Conservation (phyloP, 2,329 filamentous ascomycete species). For the Lasiodiplodia hormozganensis region DNA sequence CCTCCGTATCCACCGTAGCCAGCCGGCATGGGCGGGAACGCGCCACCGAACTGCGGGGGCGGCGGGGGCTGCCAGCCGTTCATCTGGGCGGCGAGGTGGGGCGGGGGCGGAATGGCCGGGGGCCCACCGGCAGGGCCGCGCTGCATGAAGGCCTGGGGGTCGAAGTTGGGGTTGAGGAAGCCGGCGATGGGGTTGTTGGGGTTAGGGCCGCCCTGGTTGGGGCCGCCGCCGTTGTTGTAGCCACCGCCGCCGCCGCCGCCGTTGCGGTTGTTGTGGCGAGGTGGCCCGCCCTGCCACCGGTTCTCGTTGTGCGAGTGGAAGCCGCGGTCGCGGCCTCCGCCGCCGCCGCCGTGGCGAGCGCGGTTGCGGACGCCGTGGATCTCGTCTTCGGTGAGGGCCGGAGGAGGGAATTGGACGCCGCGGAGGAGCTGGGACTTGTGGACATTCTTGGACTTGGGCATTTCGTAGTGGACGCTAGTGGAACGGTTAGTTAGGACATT, state of each 20-base stretch:
- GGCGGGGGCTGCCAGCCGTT: slow-evolving; percentile 41
- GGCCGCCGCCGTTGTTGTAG: slow-evolving; percentile 30
- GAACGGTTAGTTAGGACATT: slow-evolving; percentile 36
- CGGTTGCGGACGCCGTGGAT: slow-evolving; percentile 75
- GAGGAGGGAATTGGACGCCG: slow-evolving; percentile 75
- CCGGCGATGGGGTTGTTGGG: slow-evolving; percentile 40
- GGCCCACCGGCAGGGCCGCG: slow-evolving; percentile 30
- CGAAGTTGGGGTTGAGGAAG: slow-evolving; percentile 37
- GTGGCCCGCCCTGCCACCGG: slow-evolving; percentile 32
- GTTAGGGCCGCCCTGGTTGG: slow-evolving; percentile 2
- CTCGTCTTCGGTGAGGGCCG: slow-evolving; percentile 77
- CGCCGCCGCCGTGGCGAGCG: slow-evolving; percentile 72
- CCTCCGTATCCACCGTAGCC: slow-evolving; percentile 21
- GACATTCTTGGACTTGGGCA: slow-evolving; percentile 72
- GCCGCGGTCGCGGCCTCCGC: slow-evolving; percentile 55
- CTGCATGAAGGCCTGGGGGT: slow-evolving; percentile 34
- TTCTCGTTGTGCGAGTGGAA: slow-evolving; percentile 37
- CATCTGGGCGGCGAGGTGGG: slow-evolving; percentile 10
- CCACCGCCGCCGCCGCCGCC: slow-evolving; percentile 20
- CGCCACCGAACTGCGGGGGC: slow-evolving; percentile 31
- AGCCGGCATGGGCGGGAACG: slow-evolving; percentile 33
- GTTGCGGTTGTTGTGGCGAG: slow-evolving; percentile 34
- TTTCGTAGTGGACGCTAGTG: slow-evolving; percentile 79
- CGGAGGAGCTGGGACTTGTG: slow-evolving; percentile 96
- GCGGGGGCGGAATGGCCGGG: slow-evolving; percentile 38